Base-by-base conservation (phyloP, 495 filamentous ascomycete genomes). In the Tetracladium setigerum region DNA sequence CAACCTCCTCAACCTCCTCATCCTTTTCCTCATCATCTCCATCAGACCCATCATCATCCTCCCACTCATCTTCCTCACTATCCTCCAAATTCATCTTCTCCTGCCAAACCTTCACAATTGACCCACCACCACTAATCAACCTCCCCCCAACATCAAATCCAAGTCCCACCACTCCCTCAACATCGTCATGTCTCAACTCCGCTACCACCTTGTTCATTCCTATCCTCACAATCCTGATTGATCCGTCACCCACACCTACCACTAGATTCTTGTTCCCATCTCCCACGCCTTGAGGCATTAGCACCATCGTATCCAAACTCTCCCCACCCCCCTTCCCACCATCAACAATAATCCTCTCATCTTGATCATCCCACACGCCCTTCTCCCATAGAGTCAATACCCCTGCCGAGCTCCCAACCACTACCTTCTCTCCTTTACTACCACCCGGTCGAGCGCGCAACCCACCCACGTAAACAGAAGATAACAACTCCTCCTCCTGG, bases 331-430 rank as follows among this genome's bases (percentile, higher is more conserved):
- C 76, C 7, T 55, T 58, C 16, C 64, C 65, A 15, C 71, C 64
- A 44, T 82, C 74, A 8, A 95, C 74, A 39, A 84, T 76, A 49
- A 97, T 81, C 4, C 88, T 77, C 62, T 95, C 88, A 52, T 92
- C 86, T 62, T 95, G 88, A 64, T 95, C 90, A 56, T 95, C 89
- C 90, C 92, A 97, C 1, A 81, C 75, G 1, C 90, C 92, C 53
- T 79, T 84, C 57, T 97, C 89, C 92, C 92, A 98, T 2, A 96
- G 69, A 9, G 90, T 94, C 51, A 96, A 55, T 5, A 95, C 77
- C 13, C 92, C 92, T 8, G 73, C 78, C 10, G 81, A 79, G 12
- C 82, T 85, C 27, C 92, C 92, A 1, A 95, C 81, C 1, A 89
- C 63, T 1, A 95, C 69, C 56, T 95, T 87, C 54, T 84, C 76